Evolutionary conservation across 2,329 filamentous ascomycete genomes (phyloP), one percentile per base, ranked within the genome.

Genomic region (Trichoderma aggressivum): DNA sequence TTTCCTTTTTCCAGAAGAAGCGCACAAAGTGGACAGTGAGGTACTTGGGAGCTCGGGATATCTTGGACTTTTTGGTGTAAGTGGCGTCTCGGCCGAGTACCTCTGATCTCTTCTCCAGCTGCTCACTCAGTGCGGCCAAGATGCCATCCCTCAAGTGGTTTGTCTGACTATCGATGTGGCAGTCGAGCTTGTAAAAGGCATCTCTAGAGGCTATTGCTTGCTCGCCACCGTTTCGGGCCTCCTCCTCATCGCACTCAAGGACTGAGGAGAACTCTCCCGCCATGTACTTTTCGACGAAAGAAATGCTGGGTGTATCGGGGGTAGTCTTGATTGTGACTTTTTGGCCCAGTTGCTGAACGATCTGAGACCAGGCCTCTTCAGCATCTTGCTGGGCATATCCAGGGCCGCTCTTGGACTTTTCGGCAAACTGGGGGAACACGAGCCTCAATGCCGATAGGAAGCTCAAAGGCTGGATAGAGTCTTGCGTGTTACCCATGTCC

Each of bases 381-480:
- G 96, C 96, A 83, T 99, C 96, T 82, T 99, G 96, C 82, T 99
- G 96, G n/a, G 96, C 94, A 78, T 91, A 98, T 7, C 93, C 94
- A 71, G 91, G 86, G 26, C 93, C 92, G 36, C 91, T 91, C 80
- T 93, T 94, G 70, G 94, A 89, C 77, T 89, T 91, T 82, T 99
- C 94, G 12, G 94, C 94, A 79, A 99, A 99, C 79, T 98, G 96
- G 11, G 96, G 96, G 78, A 93, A 98, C 1, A 90, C 87, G 32
- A 86, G 86, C 72, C 95, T 91, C 18, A 99, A 87, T 5, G 94
- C 89, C 76, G 90, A 90, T 72, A 99, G 86, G 77, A 99, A 98
- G 79, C 89, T 88, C 70, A 94, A 83, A 4, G 97, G 96, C 3
- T 91, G 88, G 74, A 97, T 93, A n/a, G 93, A 90, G 73, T 93